These are phyloP conservation scores for Crithidia thermophila DNA, from an alignment of 208 protist species.

Conservation along the genomic window DNA sequence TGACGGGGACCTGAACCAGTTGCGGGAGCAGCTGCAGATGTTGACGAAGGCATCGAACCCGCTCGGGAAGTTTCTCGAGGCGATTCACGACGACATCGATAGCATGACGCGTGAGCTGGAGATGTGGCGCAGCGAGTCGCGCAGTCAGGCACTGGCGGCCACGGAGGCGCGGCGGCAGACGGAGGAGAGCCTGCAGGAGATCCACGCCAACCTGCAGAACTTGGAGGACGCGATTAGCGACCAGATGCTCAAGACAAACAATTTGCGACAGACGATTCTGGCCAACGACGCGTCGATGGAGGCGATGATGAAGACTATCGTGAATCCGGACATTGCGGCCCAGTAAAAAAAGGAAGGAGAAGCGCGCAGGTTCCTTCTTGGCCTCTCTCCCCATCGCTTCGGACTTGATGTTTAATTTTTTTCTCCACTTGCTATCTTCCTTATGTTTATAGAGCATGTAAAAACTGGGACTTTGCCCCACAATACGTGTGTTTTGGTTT, in stretches of 20 bases:
- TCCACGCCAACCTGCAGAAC: slow-evolving; percentile 80
- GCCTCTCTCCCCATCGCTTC: too few relatives aligned
- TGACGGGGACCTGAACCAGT: slow-evolving; percentile 75
- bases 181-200: slow-evolving; percentile 81
- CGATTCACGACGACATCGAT: slow-evolving; percentile 90
- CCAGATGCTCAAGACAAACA: slow-evolving; percentile 88
- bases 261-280: slow-evolving; percentile 76
- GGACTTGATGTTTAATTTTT: too few relatives aligned
- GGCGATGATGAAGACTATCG: slow-evolving; percentile 82
- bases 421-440: too few relatives aligned
- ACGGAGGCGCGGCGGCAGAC: slow-evolving; percentile 81
- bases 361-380: too few relatives aligned
- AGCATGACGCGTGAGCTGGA: slow-evolving; percentile 90
- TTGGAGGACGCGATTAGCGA: slow-evolving; percentile 89
- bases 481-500: neutral
- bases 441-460: too few relatives aligned
- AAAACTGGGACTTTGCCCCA: too few relatives aligned
- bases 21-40: slow-evolving; percentile 88
- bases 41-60: slow-evolving; percentile 92
- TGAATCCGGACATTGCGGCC: slow-evolving; percentile 64
- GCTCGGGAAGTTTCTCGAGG: slow-evolving; percentile 84
- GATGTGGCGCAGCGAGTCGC: slow-evolving; percentile 89
- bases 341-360: slow-evolving; percentile 6
- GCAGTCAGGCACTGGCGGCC: slow-evolving; percentile 78
- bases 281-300: slow-evolving; percentile 82